Percentiles rank a stretch among this genome's conserved stretches.
phyloP scores from a whole-genome alignment of 345 rosid genomes.

The Moricandia moricandioides region DNA sequence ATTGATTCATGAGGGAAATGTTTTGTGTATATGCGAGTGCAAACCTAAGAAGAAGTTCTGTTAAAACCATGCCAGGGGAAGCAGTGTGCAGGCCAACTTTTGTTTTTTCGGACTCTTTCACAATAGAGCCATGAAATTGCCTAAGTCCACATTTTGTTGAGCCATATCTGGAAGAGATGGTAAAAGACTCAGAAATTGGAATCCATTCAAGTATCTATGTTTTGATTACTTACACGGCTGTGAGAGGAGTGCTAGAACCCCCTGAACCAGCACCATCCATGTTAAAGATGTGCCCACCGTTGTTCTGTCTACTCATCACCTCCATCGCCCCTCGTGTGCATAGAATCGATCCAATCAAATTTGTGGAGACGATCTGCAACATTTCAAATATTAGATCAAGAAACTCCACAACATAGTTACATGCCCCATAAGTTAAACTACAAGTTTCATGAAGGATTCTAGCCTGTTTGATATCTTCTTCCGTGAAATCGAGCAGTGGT shows the following conservation, averaged over 20 bases:
- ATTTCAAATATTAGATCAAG: background rate
- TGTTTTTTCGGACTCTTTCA: conserved; percentile 75
- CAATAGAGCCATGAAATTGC: conserved; percentile 81
- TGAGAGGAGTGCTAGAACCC: conserved; percentile 94
- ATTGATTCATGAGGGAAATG: background rate
- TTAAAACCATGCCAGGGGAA: conserved; percentile 97
- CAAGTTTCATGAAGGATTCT: background rate
- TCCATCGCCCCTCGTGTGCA: conserved; percentile 91
- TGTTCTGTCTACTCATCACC: conserved; percentile 64
- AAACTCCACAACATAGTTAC: background rate
- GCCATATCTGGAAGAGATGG: conserved; percentile 60
- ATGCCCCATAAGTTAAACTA: background rate
- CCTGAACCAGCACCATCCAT: conserved; percentile 99
- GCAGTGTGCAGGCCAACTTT: conserved; percentile 91
- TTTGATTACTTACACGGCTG: conserved; percentile 71
- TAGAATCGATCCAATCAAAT: conserved; percentile 86
- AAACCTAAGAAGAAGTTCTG: conserved; percentile 88
- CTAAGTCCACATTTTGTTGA: conserved; percentile 98
- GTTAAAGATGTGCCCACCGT: conserved; percentile 88
- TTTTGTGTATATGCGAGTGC: background rate
- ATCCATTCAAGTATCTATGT: background rate
- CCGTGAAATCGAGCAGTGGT: conserved; percentile 77
- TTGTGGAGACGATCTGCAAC: conserved; percentile 84
- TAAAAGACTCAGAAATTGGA: background rate
- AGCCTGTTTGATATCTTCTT: conserved; percentile 87